Base-by-base conservation (phyloP, 1,139 yeast species). In the Geotrichum siamense region DNA sequence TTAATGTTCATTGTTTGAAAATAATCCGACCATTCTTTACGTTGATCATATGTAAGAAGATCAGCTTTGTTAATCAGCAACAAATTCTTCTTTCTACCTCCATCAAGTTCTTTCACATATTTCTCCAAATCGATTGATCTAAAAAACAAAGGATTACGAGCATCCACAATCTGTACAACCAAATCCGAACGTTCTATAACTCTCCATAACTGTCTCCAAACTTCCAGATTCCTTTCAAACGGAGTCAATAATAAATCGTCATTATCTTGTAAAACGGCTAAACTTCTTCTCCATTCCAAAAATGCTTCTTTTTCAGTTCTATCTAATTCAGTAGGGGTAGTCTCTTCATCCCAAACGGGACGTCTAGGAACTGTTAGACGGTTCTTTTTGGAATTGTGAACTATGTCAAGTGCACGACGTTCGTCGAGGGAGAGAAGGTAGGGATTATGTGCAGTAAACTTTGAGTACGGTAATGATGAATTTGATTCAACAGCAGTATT, bases 191-290 rank as follows among this genome's bases (percentile, higher is more conserved):
- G 76, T 63, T 93, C 99, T 15, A 89, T 86, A 42, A 93, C 99
- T 67, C 99, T 75, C 99, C 99, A 93, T 54, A 93, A 70, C 65
- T 93, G 99, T 62, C 93, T 79, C 99, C 99, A 93, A 49, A 93
- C 97, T 69, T 91, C 96, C 54, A 93, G 72, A 61, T 93, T 93
- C 65, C 98, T 77, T 68, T 93, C 99, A 61, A 91, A 93, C 1
- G 99, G 99, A 0, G 99, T 93, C 62, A 93, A 72, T 51, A 89
- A 69, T 55, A 93, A 70, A 61, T 91, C 96, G 34, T 72, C 77
- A 51, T 72, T 74, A 60, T 91, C 96, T 50, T 93, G 93, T 48
- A 93, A 71, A 37, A 74, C 66, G 0, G 98, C 98, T 51, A 93
- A 71, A 38, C 79, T 79, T 59, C 97, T 74, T 68, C 98, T 77